Percentiles rank a stretch among this genome's conserved stretches.
phyloP scores from a whole-genome alignment of 371 early-diverging fungal species.

The Coemansia sp. region DNA sequence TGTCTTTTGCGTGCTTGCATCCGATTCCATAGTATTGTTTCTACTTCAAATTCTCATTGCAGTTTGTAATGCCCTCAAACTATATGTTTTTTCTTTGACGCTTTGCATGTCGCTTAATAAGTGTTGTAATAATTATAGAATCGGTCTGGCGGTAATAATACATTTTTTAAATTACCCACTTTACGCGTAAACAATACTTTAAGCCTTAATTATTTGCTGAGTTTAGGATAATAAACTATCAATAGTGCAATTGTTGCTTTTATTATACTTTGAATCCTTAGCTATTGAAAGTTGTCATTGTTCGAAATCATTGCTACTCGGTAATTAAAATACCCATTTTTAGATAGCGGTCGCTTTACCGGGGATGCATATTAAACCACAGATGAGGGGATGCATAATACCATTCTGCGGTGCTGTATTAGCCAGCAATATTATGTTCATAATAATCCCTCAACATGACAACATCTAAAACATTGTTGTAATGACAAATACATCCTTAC shows the following conservation, averaged over 20 bases:
- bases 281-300: neutral
- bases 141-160: no score
- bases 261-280: neutral
- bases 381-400: neutral
- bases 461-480: neutral
- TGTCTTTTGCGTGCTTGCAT: conserved; percentile 1
- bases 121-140: no score
- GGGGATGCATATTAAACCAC: no score
- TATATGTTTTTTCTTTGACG: no score
- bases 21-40: neutral
- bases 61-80: neutral
- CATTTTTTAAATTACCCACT: no score
- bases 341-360: no score
- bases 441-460: neutral
- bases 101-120: no score
- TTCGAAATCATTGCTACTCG: neutral
- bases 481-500: neutral
- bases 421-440: neutral
- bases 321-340: no score
- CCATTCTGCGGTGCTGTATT: neutral
- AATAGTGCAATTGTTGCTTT: no score
- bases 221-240: no score
- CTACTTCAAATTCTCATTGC: neutral
- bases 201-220: no score
- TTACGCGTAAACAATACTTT: no score